A percentile compares a stretch with the other conserved stretches of the same genome.
phyloP scores from a whole-genome alignment of 441 rosid genomes.

The Croton setiger region DNA sequence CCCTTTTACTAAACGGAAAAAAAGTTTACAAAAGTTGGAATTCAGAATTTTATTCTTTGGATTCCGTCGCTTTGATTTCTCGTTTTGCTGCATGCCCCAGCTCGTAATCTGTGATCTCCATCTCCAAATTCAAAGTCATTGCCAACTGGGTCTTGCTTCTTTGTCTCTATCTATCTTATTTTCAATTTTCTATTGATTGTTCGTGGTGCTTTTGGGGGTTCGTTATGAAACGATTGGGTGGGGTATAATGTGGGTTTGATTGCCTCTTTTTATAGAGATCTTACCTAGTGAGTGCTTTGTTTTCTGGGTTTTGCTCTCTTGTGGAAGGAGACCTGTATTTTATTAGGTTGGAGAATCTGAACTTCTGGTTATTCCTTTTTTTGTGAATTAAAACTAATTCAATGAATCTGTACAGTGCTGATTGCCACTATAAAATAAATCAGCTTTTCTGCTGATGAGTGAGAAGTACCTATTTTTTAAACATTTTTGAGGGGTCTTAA shows the following conservation, averaged over 20 bases:
- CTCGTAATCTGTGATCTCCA: slow-evolving; percentile 27
- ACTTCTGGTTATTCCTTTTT: slow-evolving; percentile 9
- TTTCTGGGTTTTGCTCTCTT: slow-evolving; percentile 27
- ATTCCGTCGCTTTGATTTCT: slow-evolving; percentile 41
- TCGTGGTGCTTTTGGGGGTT: slow-evolving; percentile 26
- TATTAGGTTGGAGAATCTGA: slow-evolving; percentile 5
- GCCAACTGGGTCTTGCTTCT: slow-evolving; percentile 26
- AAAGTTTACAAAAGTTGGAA: slow-evolving; percentile 37
- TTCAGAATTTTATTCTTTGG: slow-evolving; percentile 37
- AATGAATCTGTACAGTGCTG: slow-evolving; percentile 3
- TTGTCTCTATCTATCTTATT: background rate
- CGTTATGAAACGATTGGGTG: slow-evolving; percentile 25
- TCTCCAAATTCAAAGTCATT: slow-evolving; percentile 28
- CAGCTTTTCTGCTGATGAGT: slow-evolving; percentile 3
- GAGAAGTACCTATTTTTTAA: slow-evolving; percentile 19
- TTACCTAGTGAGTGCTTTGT: slow-evolving; percentile 37
- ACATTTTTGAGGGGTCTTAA: background rate
- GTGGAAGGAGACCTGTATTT: slow-evolving; percentile 9
- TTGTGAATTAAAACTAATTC: background rate
- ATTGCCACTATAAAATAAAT: slow-evolving; percentile 13
- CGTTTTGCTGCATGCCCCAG: slow-evolving; percentile 22
- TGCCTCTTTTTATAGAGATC: slow-evolving; percentile 38
- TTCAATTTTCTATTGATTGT: background rate
- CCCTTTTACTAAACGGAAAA: slow-evolving; percentile 54
- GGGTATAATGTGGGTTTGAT: slow-evolving; percentile 40